phyloP scores from a whole-genome alignment of 140 eudicot genomes.

The Ambrosia hybrid region DNA sequence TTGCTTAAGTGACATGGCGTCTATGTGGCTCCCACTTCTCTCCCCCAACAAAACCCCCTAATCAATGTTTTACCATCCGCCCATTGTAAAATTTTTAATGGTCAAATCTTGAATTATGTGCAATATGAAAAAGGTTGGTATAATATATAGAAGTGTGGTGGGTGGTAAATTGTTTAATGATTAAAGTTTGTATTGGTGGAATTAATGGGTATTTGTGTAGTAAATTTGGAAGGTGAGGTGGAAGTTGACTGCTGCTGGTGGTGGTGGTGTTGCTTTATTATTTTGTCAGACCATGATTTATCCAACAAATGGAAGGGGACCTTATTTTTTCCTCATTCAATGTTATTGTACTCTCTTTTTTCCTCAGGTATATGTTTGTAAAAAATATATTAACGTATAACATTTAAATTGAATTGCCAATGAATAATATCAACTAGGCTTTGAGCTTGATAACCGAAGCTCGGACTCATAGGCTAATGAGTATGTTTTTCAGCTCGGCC shows the following conservation, averaged over 20 bases:
- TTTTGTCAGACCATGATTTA: constrained; percentile 23
- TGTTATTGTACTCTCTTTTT: background rate
- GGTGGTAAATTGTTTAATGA: constrained; percentile 11
- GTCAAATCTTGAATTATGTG: constrained; percentile 14
- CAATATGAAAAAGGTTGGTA: background rate
- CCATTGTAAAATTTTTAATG: background rate
- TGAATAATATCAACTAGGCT: too few species aligned
- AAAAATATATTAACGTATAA: background rate
- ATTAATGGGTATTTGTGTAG: constrained; percentile 15
- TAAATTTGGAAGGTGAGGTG: constrained; percentile 34
- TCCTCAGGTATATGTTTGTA: too few species aligned
- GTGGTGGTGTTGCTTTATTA: constrained; percentile 21
- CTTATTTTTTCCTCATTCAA: constrained; percentile 23
- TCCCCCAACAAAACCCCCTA: too few species aligned
- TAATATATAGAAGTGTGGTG: background rate
- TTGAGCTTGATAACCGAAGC: too few species aligned
- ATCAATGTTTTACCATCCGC: too few species aligned
- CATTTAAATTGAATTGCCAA: background rate
- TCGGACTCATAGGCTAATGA: too few species aligned
- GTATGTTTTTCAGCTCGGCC: too few species aligned
- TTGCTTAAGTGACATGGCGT: too few species aligned
- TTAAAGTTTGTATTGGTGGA: constrained; percentile 4
- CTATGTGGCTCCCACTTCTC: too few species aligned
- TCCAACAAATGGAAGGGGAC: constrained; percentile 19
- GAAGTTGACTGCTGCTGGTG: constrained; percentile 20